Evolutionary conservation across 169 alveolate species (phyloP), one percentile per base, ranked within the genome.

Genomic region (Plasmodium blacklocki): DNA sequence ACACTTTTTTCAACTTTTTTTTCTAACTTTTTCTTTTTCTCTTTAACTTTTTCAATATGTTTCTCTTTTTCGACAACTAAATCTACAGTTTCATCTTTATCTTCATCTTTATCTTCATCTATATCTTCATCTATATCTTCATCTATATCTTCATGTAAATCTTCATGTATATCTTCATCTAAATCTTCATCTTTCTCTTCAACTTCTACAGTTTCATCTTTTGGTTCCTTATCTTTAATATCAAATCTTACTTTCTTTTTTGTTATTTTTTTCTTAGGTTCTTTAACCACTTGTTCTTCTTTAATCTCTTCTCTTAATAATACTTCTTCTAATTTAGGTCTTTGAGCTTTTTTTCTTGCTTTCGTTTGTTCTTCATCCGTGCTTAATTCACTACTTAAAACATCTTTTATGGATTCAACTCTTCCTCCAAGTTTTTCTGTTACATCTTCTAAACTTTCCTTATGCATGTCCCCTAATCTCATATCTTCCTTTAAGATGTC

Each of bases 401-500:
- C 18, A 52, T 52, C 18, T 52, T 15, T 52, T 15, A 52, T 3
- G 60, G 60, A 52, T 52, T 52, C 60, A 52, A 52, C 18, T 52
- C 18, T 15, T 52, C 0, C n/a, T 52, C 18, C 60, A 12, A 15
- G 60, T 52, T 52, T 15, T 52, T 6, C 60, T 52, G n/a, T 12
- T 52, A 52, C n/a, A 52, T 52, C 60, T 52, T 12, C 60, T 15
- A 12, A 12, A 52, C 18, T 15, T 52, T 70, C 49, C 43, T 56
- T 60, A 45, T 43, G n/a, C 78, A 39, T 45, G 45, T n/a, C 54
- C 43, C 26, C 72, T 19, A 15, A 9, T 45, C 12, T 59, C 58
- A 9, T 47, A 12, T 73, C 64, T 73, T 11, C 64, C 12, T 59
- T 19, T 43, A 70, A 26, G 14, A 39, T 70, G 21, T 47, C 66